Conservation (phyloP, 176 grass and related monocot species). For the Dendrocalamus sinicus region DNA sequence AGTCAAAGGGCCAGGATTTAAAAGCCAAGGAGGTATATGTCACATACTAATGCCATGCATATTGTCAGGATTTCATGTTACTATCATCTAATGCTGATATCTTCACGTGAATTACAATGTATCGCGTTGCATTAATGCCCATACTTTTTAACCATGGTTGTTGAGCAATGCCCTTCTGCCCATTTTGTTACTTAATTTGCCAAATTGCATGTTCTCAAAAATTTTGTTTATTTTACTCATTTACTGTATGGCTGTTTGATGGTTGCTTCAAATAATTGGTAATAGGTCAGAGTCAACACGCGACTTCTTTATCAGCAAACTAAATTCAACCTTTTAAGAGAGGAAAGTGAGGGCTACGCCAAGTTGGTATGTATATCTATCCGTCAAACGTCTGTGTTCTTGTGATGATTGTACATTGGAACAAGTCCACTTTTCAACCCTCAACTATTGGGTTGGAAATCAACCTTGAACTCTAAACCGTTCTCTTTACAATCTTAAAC, state of each 20-base stretch:
- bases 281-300: slow-evolving; percentile 99
- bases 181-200: slow-evolving; percentile 5
- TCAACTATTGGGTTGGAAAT: no score
- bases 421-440: no score
- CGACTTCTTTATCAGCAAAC: slow-evolving; percentile 99
- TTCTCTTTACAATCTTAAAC: no score
- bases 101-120: slow-evolving; percentile 23
- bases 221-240: slow-evolving; percentile 10
- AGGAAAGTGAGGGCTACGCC: slow-evolving; percentile 99
- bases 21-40: slow-evolving; percentile 86
- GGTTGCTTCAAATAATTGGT: slow-evolving; percentile 35
- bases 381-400: slow-evolving; percentile 33
- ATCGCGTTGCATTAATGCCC: background rate
- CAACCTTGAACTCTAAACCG: no score
- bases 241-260: slow-evolving; percentile 10
- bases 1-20: slow-evolving; percentile 85
- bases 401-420: slow-evolving; percentile 6
- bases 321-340: slow-evolving; percentile 95
- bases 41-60: slow-evolving; percentile 2
- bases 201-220: background rate
- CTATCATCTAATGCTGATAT: slow-evolving; percentile 4
- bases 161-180: slow-evolving; percentile 22
- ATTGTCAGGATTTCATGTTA: slow-evolving; percentile 12
- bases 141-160: slow-evolving; percentile 6
- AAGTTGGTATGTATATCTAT: slow-evolving; percentile 75